These are phyloP conservation scores for Neurospora sp. DNA, from an alignment of 495 filamentous ascomycete genomes.

Conservation along the genomic window DNA sequence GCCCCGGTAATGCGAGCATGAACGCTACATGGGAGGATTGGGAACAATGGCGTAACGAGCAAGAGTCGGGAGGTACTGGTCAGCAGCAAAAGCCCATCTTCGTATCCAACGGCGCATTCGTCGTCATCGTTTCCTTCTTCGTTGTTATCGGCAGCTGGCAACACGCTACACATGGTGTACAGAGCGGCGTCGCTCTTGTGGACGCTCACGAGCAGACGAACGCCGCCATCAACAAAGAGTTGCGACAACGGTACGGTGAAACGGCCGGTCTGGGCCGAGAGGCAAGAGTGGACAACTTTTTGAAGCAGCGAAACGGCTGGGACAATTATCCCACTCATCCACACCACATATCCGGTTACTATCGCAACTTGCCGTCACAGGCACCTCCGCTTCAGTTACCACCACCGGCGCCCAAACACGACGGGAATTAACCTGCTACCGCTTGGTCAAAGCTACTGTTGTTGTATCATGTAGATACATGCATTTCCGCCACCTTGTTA, in stretches of 20 bases:
- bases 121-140: slow-evolving; percentile 54
- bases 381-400: not conserved
- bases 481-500: not conserved
- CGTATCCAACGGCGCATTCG: slow-evolving; percentile 67
- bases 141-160: slow-evolving; percentile 54
- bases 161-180: slow-evolving; percentile 57
- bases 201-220: slow-evolving; percentile 54
- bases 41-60: slow-evolving; percentile 70
- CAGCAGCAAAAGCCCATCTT: slow-evolving; percentile 50
- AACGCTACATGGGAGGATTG: slow-evolving; percentile 99
- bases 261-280: slow-evolving; percentile 42
- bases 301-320: slow-evolving; percentile 52
- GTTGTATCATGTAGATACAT: not conserved
- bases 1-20: slow-evolving; percentile 48
- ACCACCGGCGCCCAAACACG: not conserved
- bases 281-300: slow-evolving; percentile 61
- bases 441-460: not conserved
- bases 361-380: not conserved
- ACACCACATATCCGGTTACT: not conserved
- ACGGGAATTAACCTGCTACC: not conserved
- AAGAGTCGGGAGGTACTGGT: slow-evolving; percentile 19
- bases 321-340: slow-evolving; percentile 9
- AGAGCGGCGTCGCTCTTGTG: slow-evolving; percentile 44
- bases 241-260: slow-evolving; percentile 46
- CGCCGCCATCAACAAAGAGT: slow-evolving; percentile 48